A percentile compares a stretch with the other conserved stretches of the same genome.
Conservation (phyloP, 352 stramenopile genomes). For the Achlya hypogyna region DNA sequence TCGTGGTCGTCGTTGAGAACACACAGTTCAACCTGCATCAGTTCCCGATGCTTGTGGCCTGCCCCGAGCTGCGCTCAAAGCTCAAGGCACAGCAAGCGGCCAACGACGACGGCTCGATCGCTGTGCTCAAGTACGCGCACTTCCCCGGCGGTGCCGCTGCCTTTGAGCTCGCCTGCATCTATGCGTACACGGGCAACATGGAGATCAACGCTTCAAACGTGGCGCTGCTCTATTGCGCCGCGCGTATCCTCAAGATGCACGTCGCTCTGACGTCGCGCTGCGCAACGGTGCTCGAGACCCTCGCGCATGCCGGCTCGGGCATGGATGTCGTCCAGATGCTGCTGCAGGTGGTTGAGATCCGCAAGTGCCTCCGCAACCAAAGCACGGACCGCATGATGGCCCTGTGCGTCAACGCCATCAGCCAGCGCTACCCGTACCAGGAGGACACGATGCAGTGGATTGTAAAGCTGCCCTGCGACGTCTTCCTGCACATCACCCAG, state of each 20-base stretch:
- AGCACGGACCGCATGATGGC: slow-evolving; percentile 23
- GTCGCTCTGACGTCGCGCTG: slow-evolving; percentile 14
- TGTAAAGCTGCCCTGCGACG: slow-evolving; percentile 28
- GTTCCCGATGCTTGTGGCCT: slow-evolving; percentile 51
- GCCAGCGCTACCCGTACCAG: slow-evolving; percentile 21
- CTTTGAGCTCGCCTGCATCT: slow-evolving; percentile 63
- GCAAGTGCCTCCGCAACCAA: slow-evolving; percentile 21
- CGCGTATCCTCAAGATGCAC: slow-evolving; percentile 21
- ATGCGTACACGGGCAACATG: slow-evolving; percentile 39
- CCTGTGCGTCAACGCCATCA: slow-evolving; percentile 25
- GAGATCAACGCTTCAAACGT: slow-evolving; percentile 21
- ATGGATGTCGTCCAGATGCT: slow-evolving; percentile 19
- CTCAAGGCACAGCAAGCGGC: slow-evolving; percentile 24
- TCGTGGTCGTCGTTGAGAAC: slow-evolving; percentile 49
- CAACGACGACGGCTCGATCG: slow-evolving; percentile 20
- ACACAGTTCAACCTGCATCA: slow-evolving; percentile 70
- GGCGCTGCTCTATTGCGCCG: slow-evolving; percentile 16
- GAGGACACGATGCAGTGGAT: slow-evolving; percentile 22
- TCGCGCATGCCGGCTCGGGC: slow-evolving; percentile 12
- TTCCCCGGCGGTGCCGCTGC: slow-evolving; percentile 47
- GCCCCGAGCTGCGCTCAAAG: slow-evolving; percentile 33
- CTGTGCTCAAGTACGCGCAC: slow-evolving; percentile 33
- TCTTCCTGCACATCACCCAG: slow-evolving; percentile 36
- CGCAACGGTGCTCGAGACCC: slow-evolving; percentile 15
- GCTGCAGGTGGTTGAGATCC: slow-evolving; percentile 18